Evolutionary conservation across 768 basidiomycete species (phyloP).

Genomic region (Lactarius sanguifluus): DNA sequence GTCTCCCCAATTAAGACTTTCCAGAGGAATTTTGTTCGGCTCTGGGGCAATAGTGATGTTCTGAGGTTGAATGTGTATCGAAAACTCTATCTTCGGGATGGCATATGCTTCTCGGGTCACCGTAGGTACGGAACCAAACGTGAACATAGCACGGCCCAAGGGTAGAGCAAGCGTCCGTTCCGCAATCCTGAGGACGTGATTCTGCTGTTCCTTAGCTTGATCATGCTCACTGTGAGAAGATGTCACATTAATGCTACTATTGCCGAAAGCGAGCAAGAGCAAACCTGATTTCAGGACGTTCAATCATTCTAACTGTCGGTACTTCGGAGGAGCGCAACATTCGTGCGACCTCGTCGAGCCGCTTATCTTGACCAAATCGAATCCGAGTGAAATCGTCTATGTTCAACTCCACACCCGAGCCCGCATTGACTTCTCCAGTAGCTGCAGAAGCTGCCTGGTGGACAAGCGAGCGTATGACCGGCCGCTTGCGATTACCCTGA

Average conservation of each 20-base stretch:
- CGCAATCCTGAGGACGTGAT: slow-evolving; percentile 74
- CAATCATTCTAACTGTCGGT: slow-evolving; percentile 59
- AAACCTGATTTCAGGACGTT: slow-evolving; percentile 70
- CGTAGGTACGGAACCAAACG: slow-evolving; percentile 76
- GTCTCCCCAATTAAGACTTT: slow-evolving; percentile 87
- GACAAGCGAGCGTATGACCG: slow-evolving; percentile 19
- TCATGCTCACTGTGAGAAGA: slow-evolving; percentile 70
- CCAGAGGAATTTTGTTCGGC: slow-evolving; percentile 66
- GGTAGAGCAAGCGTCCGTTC: slow-evolving; percentile 89
- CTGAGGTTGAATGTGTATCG: slow-evolving; percentile 70
- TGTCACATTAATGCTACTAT: background rate
- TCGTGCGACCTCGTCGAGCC: slow-evolving; percentile 87
- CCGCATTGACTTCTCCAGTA: slow-evolving; percentile 53
- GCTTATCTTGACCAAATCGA: slow-evolving; percentile 86
- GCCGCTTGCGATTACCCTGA: slow-evolving; percentile 23
- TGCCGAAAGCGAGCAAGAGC: slow-evolving; percentile 32
- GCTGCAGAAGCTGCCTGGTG: slow-evolving; percentile 38
- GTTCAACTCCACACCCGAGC: slow-evolving; percentile 72
- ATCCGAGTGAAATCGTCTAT: slow-evolving; percentile 75
- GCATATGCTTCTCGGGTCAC: slow-evolving; percentile 76
- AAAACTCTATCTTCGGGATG: slow-evolving; percentile 78
- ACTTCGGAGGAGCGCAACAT: slow-evolving; percentile 82
- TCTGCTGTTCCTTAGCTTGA: slow-evolving; percentile 81
- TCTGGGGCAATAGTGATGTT: slow-evolving; percentile 66
- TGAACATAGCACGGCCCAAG: slow-evolving; percentile 89